A percentile compares a stretch with the other conserved stretches of the same genome.
These are phyloP conservation scores for Salix viminalis DNA, from an alignment of 345 rosid genomes.

Conservation along the genomic window DNA sequence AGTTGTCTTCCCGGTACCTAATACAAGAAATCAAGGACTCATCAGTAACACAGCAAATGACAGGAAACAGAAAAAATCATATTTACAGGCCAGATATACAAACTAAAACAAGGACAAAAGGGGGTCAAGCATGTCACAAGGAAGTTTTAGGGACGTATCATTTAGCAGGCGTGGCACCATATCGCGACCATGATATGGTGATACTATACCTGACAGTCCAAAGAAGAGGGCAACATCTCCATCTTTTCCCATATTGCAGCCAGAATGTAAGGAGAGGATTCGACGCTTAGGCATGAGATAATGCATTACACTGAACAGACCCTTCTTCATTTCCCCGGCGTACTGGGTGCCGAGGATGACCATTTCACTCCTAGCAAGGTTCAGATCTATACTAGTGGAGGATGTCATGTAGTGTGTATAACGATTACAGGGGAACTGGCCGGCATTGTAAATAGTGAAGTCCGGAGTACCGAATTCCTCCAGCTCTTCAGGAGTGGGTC, in stretches of 20 bases:
- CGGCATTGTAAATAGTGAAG: slow-evolving; percentile 98
- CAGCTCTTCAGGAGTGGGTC: slow-evolving; percentile 95
- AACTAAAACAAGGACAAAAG: neutral
- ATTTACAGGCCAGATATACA: neutral
- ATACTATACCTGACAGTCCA: slow-evolving; percentile 89
- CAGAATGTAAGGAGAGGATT: slow-evolving; percentile 92
- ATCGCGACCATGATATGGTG: slow-evolving; percentile 29
- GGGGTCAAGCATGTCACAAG: neutral
- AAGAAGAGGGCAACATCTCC: slow-evolving; percentile 99
- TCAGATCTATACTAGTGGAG: slow-evolving; percentile 91
- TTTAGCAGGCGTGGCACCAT: slow-evolving; percentile 22
- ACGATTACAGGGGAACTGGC: slow-evolving; percentile 98
- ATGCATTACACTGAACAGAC: slow-evolving; percentile 97
- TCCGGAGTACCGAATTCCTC: slow-evolving; percentile 98
- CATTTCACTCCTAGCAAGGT: slow-evolving; percentile 94
- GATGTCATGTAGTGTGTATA: slow-evolving; percentile 99
- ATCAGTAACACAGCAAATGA: slow-evolving; percentile 14
- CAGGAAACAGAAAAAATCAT: neutral
- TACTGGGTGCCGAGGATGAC: slow-evolving; percentile 97
- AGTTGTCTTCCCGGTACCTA: slow-evolving; percentile 94
- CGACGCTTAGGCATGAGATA: slow-evolving; percentile 99
- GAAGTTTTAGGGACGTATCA: slow-evolving; percentile 28
- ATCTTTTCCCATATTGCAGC: slow-evolving; percentile 97
- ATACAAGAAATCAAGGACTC: slow-evolving; percentile 11
- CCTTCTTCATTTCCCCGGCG: slow-evolving; percentile 99